Evolutionary conservation across 257 asterid species (phyloP), one percentile per base, ranked within the genome.

Genomic region (Salvia splendens): DNA sequence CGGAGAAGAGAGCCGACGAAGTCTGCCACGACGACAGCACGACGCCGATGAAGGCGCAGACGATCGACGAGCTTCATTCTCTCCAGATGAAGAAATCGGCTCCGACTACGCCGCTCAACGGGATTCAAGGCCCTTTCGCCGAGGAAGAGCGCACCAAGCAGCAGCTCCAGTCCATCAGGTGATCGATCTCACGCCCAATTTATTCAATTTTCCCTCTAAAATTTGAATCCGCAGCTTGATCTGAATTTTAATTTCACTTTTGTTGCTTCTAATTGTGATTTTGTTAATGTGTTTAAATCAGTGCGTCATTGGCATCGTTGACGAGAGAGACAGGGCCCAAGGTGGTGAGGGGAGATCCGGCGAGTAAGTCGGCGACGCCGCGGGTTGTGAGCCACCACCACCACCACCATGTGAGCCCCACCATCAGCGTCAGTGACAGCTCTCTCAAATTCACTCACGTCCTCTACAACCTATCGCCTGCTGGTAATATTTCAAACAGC

Each of bases 41-140:
- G 64, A 61, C 86, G 51, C 86, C 91, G 59, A 80, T 85, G 77
- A 85, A 72, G 74, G 91, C 88, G 20, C 83, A 85, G 80, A 82
- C 86, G 48, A 80, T 82, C 6, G 88, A 85, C 67, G 91, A 85
- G 78, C 91, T 85, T 57, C 91, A 82, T 64, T 82, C 88, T 33
- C 86, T 85, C 3, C 91, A 85, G 86, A 80, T 42, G 83, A 85
- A 85, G 82, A 85, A 78, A 70, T 85, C 91, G 24, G 89, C 86
- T 10, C 89, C 89, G 3, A 82, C 80, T 11, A 82, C 91, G 28
- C 91, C 91, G 5, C 54, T 67, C 61, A 12, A 66, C 9, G 85
- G 81, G 36, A 45, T 49, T 30, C 85, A 75, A 40, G 74, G 77
- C 0, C 68, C 82, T 12, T 81, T 80, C 15, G 59, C 83, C 2